Evolutionary conservation across 768 basidiomycete genomes (phyloP), one percentile per base, ranked within the genome.

Genomic region (Russula sp.): DNA sequence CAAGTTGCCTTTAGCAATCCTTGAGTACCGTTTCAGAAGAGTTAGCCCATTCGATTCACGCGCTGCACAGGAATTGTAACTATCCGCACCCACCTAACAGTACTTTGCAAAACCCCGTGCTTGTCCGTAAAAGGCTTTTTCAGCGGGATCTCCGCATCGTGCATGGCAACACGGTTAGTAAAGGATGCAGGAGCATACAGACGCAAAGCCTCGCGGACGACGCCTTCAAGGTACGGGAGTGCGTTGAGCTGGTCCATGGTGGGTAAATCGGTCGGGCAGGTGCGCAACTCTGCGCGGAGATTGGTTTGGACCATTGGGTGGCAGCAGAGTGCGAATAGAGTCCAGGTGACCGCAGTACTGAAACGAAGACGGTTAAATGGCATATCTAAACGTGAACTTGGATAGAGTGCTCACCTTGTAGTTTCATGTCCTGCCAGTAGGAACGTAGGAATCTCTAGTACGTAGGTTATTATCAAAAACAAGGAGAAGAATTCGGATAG

Each of bases 331-430:
- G 68, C 63, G 51, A 73, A 73, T 7, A 76, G 61, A 7, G 72
- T 69, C 75, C 76, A 77, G 5, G 74, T 67, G 0, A 75, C 56
- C 3, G 74, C 71, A 2, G 74, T 55, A 29, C 66, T 67, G 29
- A 4, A 41, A n/a, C 13, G 46, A 7, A 16, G 16, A 20, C 4
- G n/a, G 16, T 46, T 14, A n/a, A 25, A 25, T 4, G 7, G 22
- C 0, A 35, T 25, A 7, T 16, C 42, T 5, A 7, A 5, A 9
- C 13, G 11, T 14, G 20, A 14, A 14, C n/a, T 29, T 3, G 11
- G 9, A 7, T 7, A 20, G 11, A 13, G 32, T 5, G 7, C 54
- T 9, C 29, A 67, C 66, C 58, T 64, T 10, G 69, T 65, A 0
- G 71, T 70, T 42, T 72, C 71, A 45, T 72, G 69, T 5, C 72